Conservation (phyloP, 805 yeast species). For the Yarrowia sp. region DNA sequence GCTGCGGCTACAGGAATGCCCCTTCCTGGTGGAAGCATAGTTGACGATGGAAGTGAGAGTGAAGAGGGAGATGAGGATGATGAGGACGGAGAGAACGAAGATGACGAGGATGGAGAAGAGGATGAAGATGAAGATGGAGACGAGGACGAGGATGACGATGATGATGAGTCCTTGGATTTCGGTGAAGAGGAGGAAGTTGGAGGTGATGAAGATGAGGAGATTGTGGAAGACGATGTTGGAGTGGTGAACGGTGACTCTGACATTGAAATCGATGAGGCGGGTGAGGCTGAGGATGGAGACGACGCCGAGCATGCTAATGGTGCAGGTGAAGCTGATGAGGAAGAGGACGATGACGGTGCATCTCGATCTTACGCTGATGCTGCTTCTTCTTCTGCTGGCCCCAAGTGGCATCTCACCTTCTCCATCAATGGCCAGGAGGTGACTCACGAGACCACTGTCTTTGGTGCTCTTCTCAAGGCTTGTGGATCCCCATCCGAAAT, state of each 20-base stretch:
- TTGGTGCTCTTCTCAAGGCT: slow-evolving; percentile 54
- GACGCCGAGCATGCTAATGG: background rate
- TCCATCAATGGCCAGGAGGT: slow-evolving; percentile 53
- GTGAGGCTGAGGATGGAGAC: background rate
- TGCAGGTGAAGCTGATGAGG: slow-evolving; percentile 7
- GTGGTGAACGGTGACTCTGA: slow-evolving; percentile 27
- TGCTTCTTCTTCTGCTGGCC: slow-evolving; percentile 13
- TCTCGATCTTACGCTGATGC: slow-evolving; percentile 13
- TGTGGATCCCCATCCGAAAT: slow-evolving; percentile 34
- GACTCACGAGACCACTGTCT: slow-evolving; percentile 66
- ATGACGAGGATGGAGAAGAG: slow-evolving; percentile 27
- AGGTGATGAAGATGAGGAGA: slow-evolving; percentile 28
- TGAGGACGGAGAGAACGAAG: slow-evolving; percentile 26
- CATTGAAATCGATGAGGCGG: slow-evolving; percentile 22
- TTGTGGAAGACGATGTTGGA: slow-evolving; percentile 30
- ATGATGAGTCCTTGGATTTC: background rate
- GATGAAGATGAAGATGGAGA: slow-evolving; percentile 27
- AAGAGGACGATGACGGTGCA: background rate
- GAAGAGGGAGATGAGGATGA: background rate
- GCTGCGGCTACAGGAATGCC: slow-evolving; percentile 28
- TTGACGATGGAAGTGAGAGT: background rate
- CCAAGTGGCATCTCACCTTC: slow-evolving; percentile 53
- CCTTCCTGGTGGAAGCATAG: background rate
- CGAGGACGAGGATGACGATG: background rate
- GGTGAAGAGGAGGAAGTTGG: slow-evolving; percentile 18